Evolutionary conservation across 2,329 filamentous ascomycete species (phyloP).

Genomic region (Fusarium buharicum): DNA sequence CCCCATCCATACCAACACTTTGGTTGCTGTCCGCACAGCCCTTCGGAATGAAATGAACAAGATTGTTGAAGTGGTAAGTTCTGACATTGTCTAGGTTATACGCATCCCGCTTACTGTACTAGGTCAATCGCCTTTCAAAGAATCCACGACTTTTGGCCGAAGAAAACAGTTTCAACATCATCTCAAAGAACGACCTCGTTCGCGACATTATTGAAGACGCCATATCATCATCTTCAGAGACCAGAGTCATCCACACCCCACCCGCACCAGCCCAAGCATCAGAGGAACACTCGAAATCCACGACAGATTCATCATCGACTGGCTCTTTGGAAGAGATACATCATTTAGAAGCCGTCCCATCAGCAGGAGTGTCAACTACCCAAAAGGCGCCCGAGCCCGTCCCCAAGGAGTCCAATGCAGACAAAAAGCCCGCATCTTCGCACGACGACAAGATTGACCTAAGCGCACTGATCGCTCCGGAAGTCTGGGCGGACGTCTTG

Average conservation of each 20-base stretch:
- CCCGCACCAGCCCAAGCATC: not conserved
- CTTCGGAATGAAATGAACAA: not conserved
- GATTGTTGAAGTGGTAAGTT: not conserved
- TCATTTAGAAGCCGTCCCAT: not conserved
- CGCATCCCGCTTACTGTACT: not conserved
- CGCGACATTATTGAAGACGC: not conserved
- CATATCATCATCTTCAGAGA: not conserved
- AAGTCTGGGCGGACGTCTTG: not conserved
- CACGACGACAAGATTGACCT: not conserved
- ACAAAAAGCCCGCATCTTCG: not conserved
- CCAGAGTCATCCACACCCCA: not conserved
- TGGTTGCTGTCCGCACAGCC: not conserved
- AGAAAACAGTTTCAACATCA: not conserved
- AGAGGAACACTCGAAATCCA: not conserved
- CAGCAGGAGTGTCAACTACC: too few relatives aligned
- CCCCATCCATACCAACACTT: not conserved
- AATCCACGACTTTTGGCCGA: not conserved
- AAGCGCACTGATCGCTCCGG: not conserved
- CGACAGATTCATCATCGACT: not conserved
- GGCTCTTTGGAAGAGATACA: not conserved
- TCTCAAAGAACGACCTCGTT: not conserved
- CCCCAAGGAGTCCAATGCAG: too few relatives aligned
- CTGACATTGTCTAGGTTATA: not conserved
- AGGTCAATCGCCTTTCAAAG: not conserved
- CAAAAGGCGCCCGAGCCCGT: too few relatives aligned